Evolutionary conservation across 1,139 yeast genomes (phyloP).

Genomic region (Magnusiomyces paraingens): DNA sequence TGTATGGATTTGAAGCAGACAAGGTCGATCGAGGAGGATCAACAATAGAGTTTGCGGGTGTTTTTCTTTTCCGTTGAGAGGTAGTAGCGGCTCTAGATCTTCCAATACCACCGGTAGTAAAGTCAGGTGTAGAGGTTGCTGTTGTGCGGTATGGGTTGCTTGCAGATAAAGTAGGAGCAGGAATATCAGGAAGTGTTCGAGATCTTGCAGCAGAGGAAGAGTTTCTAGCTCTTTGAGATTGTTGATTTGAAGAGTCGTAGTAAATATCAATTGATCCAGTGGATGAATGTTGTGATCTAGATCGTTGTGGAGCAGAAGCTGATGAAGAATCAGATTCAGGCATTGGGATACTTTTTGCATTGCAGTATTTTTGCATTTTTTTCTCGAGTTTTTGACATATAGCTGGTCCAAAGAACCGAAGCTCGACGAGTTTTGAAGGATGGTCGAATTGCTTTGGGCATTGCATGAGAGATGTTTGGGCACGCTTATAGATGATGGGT

Average conservation of each 20-base stretch:
- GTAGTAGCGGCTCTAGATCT: neutral
- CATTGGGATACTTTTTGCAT: slow-evolving; percentile 35
- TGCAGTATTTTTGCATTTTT: slow-evolving; percentile 43
- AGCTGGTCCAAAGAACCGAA: slow-evolving; percentile 59
- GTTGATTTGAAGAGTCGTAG: neutral
- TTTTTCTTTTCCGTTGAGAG: neutral
- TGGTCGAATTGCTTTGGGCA: slow-evolving; percentile 42
- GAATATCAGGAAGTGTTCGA: slow-evolving; percentile 1
- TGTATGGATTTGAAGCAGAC: neutral
- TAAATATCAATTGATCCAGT: neutral
- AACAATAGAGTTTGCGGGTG: too few species aligned
- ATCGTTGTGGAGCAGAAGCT: neutral
- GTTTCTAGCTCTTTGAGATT: neutral
- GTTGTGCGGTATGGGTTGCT: slow-evolving; percentile 16
- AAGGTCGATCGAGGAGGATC: neutral
- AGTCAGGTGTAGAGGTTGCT: slow-evolving; percentile 9
- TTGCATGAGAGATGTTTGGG: slow-evolving; percentile 42
- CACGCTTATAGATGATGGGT: slow-evolving; percentile 43
- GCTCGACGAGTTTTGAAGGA: slow-evolving; percentile 45
- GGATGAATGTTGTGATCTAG: neutral
- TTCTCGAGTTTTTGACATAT: slow-evolving; percentile 44
- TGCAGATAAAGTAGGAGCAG: neutral
- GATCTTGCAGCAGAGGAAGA: neutral
- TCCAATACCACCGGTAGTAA: neutral
- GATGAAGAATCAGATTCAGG: slow-evolving; percentile 32